Evolutionary conservation across 352 stramenopile species (phyloP), one percentile per base, ranked within the genome.

Genomic region (Globisporangium viniferum): DNA sequence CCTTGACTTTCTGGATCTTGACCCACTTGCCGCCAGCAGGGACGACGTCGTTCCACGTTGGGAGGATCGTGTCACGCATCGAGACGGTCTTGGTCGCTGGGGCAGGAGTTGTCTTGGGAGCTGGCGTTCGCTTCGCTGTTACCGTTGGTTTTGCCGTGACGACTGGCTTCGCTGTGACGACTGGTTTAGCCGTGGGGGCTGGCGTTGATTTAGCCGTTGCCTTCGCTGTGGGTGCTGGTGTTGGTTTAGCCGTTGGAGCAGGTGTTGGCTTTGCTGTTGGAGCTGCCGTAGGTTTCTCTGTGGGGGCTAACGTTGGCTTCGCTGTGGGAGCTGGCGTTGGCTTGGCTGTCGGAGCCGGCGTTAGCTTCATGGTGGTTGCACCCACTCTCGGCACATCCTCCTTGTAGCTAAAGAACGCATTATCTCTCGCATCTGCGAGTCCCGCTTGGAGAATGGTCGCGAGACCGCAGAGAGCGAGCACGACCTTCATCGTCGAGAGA

Each of bases 401-500:
- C 14, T 48, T 48, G 14, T 20, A 20, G 14, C 2, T 7, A n/a
- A n/a, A 48, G 15, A 48, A 2, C 41, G 41, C 41, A 5, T 48
- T 18, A n/a, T 27, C 6, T 18, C 54, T 18, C 1, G 54, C 15
- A 18, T 59, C 7, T 33, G 18, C 54, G 35, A 18, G 29, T 9
- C 27, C 12, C 6, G 33, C 33, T 10, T 57, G 48, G 2, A 66
- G 56, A 36, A 62, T 8, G 0, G 9, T 44, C 22, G 18, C 35
- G 10, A 70, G 56, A 36, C 64, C 24, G 12, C 46, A 63, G 64
- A 70, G 46, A 20, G 57, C 57, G 36, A 36, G 36, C 2, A 35
- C 14, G 18, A 70, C 15, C 33, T 70, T 66, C 65, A 70, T 65
- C 10, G 29, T n/a, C 14, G 31, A 24, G 4, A 9, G 5, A 12